Evolutionary conservation across 2,329 filamentous ascomycete genomes (phyloP), one percentile per base, ranked within the genome.

Genomic region (Elsinoe batatas): DNA sequence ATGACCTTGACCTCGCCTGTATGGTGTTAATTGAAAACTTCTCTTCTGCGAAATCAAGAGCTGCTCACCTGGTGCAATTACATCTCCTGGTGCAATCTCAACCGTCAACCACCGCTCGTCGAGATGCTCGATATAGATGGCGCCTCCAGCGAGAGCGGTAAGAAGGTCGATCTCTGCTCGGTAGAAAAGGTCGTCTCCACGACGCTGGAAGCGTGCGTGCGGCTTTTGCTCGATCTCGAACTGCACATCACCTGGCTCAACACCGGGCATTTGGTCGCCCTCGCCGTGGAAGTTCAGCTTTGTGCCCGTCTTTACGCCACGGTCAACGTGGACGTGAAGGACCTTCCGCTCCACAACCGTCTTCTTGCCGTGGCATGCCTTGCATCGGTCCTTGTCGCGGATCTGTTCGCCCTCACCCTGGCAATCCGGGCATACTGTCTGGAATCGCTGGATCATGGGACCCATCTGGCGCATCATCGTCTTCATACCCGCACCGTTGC

Each of bases 401-500:
- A 98, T 91, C 62, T 86, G 90, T 77, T 98, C 93, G 59, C 93
- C 91, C 73, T 98, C 93, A 61, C 94, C 94, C 65, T 93, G 91
- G 72, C 93, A 98, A 75, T 98, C 94, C 26, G 91, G 88, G 81
- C 93, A 98, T 65, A 96, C 91, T 30, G 91, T 97, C 79, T 98
- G 93, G 83, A 98, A 98, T 57, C 93, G 88, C 77, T 98, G 94
- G 65, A 98, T 97, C 93, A 98, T 98, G 58, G 93, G 93, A 53
- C 93, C 93, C 91, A 98, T 97, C 76, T 98, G 93, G 70, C 94
- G 87, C 93, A 98, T 96, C 91, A 98, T 97, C 38, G 88, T 96
- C 86, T 97, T 97, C 88, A 96, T 95, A 73, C 93, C 93, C 61
- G 87, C 83, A 62, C 93, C 93, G 66, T 95, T 89, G 72, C 93